phyloP scores from a whole-genome alignment of 2,329 filamentous ascomycete genomes.

The Teratosphaeria pseudoeucalypti region DNA sequence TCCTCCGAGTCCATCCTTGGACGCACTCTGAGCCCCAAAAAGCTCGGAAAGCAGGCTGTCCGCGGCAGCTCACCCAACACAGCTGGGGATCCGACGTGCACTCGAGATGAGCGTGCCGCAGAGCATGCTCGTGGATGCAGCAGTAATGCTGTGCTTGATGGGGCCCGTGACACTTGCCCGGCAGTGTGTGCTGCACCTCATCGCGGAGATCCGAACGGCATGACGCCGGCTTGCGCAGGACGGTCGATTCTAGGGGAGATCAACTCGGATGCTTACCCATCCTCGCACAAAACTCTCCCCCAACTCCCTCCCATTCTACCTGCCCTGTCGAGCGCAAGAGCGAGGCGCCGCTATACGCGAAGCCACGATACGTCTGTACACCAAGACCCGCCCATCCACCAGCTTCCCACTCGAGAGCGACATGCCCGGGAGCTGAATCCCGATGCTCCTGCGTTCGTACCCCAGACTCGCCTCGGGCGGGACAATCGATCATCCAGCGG shows the following conservation, averaged over 20 bases:
- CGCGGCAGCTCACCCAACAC: not conserved
- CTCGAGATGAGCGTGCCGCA: not conserved
- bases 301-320: not conserved
- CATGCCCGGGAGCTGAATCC: conserved; percentile 13
- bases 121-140: not conserved
- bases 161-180: not conserved
- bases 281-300: not conserved
- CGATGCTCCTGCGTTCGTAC: conserved; percentile 20
- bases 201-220: not conserved
- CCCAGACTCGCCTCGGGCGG: conserved; percentile 15
- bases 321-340: conserved; percentile 4
- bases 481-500: conserved; percentile 2
- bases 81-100: not conserved
- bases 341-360: conserved; percentile 4
- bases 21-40: not conserved
- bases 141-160: not conserved
- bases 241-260: not conserved
- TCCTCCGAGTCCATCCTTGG: not conserved
- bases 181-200: not conserved
- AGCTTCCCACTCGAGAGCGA: not conserved
- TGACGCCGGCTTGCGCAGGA: not conserved
- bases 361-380: conserved; percentile 1
- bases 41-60: not conserved
- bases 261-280: conserved; percentile 1
- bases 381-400: not conserved